Base-by-base conservation (phyloP, 306 rosid species). In the Phaseolus lunatus region DNA sequence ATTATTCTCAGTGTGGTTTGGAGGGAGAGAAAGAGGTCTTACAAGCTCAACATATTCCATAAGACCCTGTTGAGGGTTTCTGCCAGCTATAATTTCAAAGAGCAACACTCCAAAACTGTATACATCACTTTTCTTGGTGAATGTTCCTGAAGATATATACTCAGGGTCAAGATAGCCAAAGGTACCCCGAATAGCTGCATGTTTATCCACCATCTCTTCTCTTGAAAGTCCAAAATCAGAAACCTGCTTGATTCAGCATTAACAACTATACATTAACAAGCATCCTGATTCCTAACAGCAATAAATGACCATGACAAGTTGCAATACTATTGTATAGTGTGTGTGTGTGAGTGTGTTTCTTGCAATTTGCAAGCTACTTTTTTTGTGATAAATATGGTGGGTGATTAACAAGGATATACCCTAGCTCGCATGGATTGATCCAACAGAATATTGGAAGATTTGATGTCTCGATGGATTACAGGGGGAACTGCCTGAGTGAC, bases 191-290 rank as follows among this genome's bases (percentile, higher is more conserved):
- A 92, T 70, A 50, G 89, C 94, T 12, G 86, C 97, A 62, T 90
- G 91, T 66, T 61, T 85, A 50, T 88, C 89, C 75, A 87, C 92
- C 89, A 80, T 92, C 87, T 92, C 97, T 67, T 90, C 97, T 80
- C 97, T 90, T 18, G 97, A 92, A 54, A 92, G 93, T 74, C 97
- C 97, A 71, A 92, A 90, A 81, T 92, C 97, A 20, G 97, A 89
- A 11, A 92, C 97, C 97, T 92, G 87, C 71, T 74, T 75, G 80
- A 80, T 56, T 35, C 79, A 76, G 62, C 67, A 56, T 53, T 56
- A 67, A 56, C 26, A 56, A 16, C 45, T 50, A 74, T 70, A 48
- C 26, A 44, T 9, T 33, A 33, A 37, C 44, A 56, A 37, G 47
- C 22, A 75, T 37, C 78, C 11, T 15, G 53, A 35, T 52, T 26